Percentiles rank a stretch among this genome's conserved stretches.
Conservation (phyloP, 2,329 filamentous ascomycete species). For the Aspergillus floridensis region DNA sequence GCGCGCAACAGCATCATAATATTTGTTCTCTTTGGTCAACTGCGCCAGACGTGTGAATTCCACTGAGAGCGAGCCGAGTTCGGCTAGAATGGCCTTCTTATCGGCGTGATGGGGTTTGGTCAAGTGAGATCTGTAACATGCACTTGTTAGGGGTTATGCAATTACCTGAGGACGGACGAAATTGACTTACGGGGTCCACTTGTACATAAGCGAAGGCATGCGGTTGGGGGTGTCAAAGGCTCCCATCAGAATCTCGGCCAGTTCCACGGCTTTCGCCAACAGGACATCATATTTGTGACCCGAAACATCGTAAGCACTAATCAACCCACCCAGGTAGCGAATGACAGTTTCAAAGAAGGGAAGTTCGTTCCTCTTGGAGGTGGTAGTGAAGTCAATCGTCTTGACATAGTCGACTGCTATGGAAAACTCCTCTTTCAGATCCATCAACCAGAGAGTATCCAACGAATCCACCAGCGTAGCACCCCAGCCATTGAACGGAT, state of each 20-base stretch:
- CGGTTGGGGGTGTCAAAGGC: slow-evolving; percentile 90
- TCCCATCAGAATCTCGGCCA: slow-evolving; percentile 76
- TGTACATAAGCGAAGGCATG: slow-evolving; percentile 81
- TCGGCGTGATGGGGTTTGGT: slow-evolving; percentile 60
- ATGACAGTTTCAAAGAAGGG: slow-evolving; percentile 94
- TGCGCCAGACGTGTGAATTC: slow-evolving; percentile 90
- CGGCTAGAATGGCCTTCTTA: slow-evolving; percentile 57
- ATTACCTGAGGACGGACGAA: neutral
- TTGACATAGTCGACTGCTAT: slow-evolving; percentile 68
- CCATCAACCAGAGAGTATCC: slow-evolving; percentile 87
- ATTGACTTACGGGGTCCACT: slow-evolving; percentile 63
- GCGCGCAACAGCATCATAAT: slow-evolving; percentile 85
- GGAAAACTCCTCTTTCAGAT: slow-evolving; percentile 72
- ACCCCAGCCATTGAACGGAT: slow-evolving; percentile 90
- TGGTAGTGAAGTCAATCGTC: slow-evolving; percentile 75
- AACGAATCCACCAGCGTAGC: slow-evolving; percentile 80
- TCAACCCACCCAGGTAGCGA: slow-evolving; percentile 80
- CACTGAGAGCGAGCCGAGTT: slow-evolving; percentile 75
- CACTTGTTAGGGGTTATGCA: neutral
- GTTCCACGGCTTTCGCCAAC: slow-evolving; percentile 73
- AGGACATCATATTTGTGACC: slow-evolving; percentile 66
- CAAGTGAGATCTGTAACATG: neutral
- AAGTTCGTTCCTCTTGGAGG: slow-evolving; percentile 63
- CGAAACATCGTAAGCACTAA: slow-evolving; percentile 84
- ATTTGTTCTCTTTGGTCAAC: slow-evolving; percentile 74